Conservation (phyloP, 495 filamentous ascomycete species). For the Neurospora pannonica region DNA sequence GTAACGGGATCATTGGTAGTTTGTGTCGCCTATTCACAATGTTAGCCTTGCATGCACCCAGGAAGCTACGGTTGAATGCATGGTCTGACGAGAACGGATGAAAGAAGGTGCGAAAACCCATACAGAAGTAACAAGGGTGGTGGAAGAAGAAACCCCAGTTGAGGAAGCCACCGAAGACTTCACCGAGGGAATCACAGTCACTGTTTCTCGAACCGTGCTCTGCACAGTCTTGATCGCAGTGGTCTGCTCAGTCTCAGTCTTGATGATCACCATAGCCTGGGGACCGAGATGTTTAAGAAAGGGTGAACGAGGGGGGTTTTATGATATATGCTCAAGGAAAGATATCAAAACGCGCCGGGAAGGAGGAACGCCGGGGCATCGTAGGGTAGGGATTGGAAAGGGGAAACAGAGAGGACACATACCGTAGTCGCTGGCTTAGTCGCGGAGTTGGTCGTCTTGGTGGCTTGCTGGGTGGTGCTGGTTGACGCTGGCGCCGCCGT, state of each 20-base stretch:
- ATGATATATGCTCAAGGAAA: background rate
- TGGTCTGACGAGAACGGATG: background rate
- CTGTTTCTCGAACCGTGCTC: slow-evolving; percentile 23
- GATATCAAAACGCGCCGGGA: background rate
- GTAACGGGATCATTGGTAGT: slow-evolving; percentile 7
- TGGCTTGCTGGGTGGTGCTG: background rate
- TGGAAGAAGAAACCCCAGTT: slow-evolving; percentile 4
- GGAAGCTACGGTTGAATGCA: background rate
- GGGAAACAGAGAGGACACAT: slow-evolving; percentile 1
- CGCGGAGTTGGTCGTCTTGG: background rate
- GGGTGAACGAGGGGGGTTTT: background rate
- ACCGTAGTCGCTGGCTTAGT: slow-evolving; percentile 7
- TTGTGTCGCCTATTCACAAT: background rate
- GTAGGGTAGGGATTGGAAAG: background rate
- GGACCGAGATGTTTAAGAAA: background rate
- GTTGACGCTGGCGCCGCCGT: slow-evolving; percentile 12
- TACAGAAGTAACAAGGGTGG: slow-evolving; percentile 22
- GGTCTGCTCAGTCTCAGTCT: slow-evolving; percentile 15
- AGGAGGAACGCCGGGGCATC: background rate
- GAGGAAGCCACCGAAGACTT: slow-evolving; percentile 12
- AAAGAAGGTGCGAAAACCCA: slow-evolving; percentile 1
- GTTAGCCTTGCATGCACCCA: background rate
- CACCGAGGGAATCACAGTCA: slow-evolving; percentile 9
- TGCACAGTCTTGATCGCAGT: slow-evolving; percentile 24
- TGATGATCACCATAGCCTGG: background rate